Percentiles rank a stretch among this genome's conserved stretches.
These are phyloP conservation scores for Clavispora vitiphila DNA, from an alignment of 805 yeast genomes.

Conservation along the genomic window DNA sequence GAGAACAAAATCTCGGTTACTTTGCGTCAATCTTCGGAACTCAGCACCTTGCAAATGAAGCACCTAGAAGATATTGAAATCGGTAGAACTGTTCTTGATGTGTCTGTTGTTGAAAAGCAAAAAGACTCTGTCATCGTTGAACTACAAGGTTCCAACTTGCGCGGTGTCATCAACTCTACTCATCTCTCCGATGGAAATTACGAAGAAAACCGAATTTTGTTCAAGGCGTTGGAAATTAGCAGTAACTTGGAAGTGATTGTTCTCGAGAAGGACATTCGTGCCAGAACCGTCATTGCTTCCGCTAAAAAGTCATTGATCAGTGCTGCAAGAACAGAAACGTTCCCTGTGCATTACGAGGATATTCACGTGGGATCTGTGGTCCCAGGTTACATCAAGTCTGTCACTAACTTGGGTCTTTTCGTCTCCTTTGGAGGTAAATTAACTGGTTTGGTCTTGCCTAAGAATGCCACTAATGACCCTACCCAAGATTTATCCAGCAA, in stretches of 20 bases:
- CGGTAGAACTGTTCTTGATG: slow-evolving; percentile 62
- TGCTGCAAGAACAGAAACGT: slow-evolving; percentile 47
- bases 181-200: slow-evolving; percentile 74
- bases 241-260: slow-evolving; percentile 55
- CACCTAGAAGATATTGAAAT: slow-evolving; percentile 44
- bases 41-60: slow-evolving; percentile 43
- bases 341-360: slow-evolving; percentile 62
- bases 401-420: slow-evolving; percentile 77
- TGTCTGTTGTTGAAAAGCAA: slow-evolving; percentile 64
- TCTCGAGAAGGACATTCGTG: slow-evolving; percentile 59
- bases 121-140: slow-evolving; percentile 71
- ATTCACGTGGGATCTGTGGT: slow-evolving; percentile 45
- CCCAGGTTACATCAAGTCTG: slow-evolving; percentile 73
- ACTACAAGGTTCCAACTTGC: slow-evolving; percentile 40
- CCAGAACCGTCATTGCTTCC: slow-evolving; percentile 58
- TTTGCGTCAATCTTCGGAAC: slow-evolving; percentile 58
- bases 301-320: slow-evolving; percentile 62
- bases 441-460: slow-evolving; percentile 78
- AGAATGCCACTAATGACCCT: slow-evolving; percentile 55
- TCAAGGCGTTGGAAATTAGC: slow-evolving; percentile 64
- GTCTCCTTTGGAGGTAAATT: slow-evolving; percentile 75
- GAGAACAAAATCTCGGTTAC: slow-evolving; percentile 63
- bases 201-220: slow-evolving; percentile 63
- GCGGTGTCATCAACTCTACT: slow-evolving; percentile 70
- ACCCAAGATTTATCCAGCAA: slow-evolving; percentile 47